A percentile compares a stretch with the other conserved stretches of the same genome.
Evolutionary conservation across 2,329 filamentous ascomycete species (phyloP).

Genomic region (Corynespora cassiicola): DNA sequence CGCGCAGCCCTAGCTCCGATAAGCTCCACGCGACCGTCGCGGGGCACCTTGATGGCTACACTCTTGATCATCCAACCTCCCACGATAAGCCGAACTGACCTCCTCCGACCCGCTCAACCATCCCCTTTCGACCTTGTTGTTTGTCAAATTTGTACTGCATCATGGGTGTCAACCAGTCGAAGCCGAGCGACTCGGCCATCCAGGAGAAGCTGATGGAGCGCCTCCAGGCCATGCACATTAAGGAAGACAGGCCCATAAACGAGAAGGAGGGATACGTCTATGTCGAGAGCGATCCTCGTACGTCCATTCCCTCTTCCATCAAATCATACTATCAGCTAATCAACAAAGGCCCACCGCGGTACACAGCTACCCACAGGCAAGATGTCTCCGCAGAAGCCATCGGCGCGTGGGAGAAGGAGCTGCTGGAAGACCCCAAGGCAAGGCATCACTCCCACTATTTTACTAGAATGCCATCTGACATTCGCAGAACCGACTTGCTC

Average conservation of each 20-base stretch:
- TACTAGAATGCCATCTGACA: slow-evolving; percentile 8
- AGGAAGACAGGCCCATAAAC: slow-evolving; percentile 45
- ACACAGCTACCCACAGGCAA: slow-evolving; percentile 35
- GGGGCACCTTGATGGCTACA: slow-evolving; percentile 4
- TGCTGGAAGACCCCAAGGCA: slow-evolving; percentile 71
- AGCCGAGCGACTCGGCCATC: slow-evolving; percentile 40
- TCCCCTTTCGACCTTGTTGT: too few species aligned
- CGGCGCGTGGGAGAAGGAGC: slow-evolving; percentile 65
- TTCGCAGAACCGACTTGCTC: slow-evolving; percentile 71
- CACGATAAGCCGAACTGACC: not conserved
- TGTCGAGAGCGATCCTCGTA: slow-evolving; percentile 55
- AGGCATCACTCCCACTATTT: slow-evolving; percentile 5
- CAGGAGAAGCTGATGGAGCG: slow-evolving; percentile 50
- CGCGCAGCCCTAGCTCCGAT: slow-evolving; percentile 7
- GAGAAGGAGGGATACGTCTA: slow-evolving; percentile 63
- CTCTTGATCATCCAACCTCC: slow-evolving; percentile 1
- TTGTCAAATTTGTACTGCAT: slow-evolving; percentile 2
- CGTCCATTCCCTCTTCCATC: too few species aligned
- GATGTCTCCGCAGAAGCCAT: slow-evolving; percentile 60
- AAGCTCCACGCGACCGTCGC: slow-evolving; percentile 4
- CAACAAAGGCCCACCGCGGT: not conserved
- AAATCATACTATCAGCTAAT: not conserved
- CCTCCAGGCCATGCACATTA: slow-evolving; percentile 54
- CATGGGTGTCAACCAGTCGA: slow-evolving; percentile 45
- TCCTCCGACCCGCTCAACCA: not conserved